Conservation (phyloP, 176 grass and related monocot genomes). For the Canna indica region DNA sequence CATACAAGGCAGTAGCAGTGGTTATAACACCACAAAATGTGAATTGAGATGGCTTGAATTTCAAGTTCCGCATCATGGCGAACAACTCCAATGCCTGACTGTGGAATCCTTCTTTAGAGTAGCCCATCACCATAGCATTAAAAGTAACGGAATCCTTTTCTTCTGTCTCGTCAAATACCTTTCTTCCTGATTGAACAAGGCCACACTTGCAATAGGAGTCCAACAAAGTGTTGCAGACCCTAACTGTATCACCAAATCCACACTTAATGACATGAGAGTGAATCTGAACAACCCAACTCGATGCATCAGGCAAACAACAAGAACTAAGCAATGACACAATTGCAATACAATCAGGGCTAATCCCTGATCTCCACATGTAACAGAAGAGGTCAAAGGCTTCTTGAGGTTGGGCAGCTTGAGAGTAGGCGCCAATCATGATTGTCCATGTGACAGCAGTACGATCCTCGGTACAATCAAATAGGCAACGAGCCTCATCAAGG, state of each 20-base stretch:
- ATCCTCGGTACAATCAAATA: slow-evolving; percentile 28
- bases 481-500: slow-evolving; percentile 24
- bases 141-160: slow-evolving; percentile 61
- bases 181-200: slow-evolving; percentile 16
- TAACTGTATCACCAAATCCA: slow-evolving; percentile 19
- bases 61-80: slow-evolving; percentile 24
- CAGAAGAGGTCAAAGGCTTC: slow-evolving; percentile 47
- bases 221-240: slow-evolving; percentile 61
- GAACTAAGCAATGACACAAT: slow-evolving; percentile 35
- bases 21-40: slow-evolving; percentile 66
- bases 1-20: slow-evolving; percentile 28
- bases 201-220: slow-evolving; percentile 87
- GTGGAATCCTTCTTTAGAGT: slow-evolving; percentile 61
- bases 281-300: slow-evolving; percentile 21
- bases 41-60: slow-evolving; percentile 37
- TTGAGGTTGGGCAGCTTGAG: slow-evolving; percentile 9
- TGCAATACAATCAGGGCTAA: slow-evolving; percentile 38
- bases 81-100: slow-evolving; percentile 43
- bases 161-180: slow-evolving; percentile 46
- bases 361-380: slow-evolving; percentile 38
- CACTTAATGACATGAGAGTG: slow-evolving; percentile 43
- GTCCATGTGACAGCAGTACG: slow-evolving; percentile 53
- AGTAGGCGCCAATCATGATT: slow-evolving; percentile 42
- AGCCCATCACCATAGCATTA: slow-evolving; percentile 75
- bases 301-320: slow-evolving; percentile 18